Evolutionary conservation across 257 asterid genomes (phyloP).

Genomic region (Capsicum pubescens): DNA sequence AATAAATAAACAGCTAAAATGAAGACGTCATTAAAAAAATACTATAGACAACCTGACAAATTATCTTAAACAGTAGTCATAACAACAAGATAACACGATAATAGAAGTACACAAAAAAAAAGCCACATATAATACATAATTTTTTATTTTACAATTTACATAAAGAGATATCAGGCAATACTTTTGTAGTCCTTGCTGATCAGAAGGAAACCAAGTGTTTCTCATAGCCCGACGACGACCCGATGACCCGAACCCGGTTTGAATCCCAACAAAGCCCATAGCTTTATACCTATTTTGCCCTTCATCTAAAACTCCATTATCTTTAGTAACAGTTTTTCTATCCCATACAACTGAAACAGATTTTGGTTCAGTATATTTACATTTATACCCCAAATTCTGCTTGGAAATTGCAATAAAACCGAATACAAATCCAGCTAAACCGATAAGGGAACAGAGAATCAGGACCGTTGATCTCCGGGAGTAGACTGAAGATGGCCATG

Average conservation of each 20-base stretch:
- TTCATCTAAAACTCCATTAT: conserved; percentile 40
- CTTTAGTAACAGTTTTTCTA: conserved; percentile 31
- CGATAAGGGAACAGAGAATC: conserved; percentile 52
- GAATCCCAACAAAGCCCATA: conserved; percentile 95
- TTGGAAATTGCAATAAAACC: conserved; percentile 60
- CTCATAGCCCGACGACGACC: conserved; percentile 83
- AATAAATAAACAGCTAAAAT: no score
- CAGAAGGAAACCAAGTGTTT: conserved; percentile 94
- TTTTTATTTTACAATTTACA: not conserved
- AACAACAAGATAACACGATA: no score
- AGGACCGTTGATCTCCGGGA: conserved; percentile 58
- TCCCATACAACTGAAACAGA: conserved; percentile 91
- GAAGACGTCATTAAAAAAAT: no score
- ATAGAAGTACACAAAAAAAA: no score
- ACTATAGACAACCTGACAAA: no score
- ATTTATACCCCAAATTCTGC: conserved; percentile 45
- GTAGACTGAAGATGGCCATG: conserved; percentile 55
- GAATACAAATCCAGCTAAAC: conserved; percentile 57
- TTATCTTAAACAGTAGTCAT: no score
- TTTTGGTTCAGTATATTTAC: conserved; percentile 58
- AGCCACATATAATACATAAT: no score
- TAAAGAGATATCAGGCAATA: conserved; percentile 27
- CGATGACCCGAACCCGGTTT: conserved; percentile 84
- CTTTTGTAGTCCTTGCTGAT: conserved; percentile 79
- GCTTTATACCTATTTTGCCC: conserved; percentile 73